Percentiles rank a stretch among this genome's conserved stretches.
These are phyloP conservation scores for Globisporangium iwayamae DNA, from an alignment of 352 stramenopile species.

Conservation along the genomic window DNA sequence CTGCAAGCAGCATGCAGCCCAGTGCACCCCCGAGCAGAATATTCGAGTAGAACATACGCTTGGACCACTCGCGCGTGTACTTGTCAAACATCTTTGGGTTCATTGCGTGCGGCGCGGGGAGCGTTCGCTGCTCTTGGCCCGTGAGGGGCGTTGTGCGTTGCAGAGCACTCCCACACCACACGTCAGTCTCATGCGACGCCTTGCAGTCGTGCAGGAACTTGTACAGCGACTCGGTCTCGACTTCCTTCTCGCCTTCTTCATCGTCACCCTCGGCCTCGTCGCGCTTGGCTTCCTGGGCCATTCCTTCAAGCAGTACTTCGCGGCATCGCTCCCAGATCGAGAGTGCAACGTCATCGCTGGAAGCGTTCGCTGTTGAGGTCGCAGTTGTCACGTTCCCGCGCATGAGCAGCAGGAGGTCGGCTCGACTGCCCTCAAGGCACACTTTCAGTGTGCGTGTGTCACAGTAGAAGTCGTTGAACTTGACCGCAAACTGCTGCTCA, in stretches of 20 bases:
- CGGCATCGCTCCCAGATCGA: neutral
- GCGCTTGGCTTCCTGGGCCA: neutral
- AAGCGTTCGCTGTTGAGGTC: neutral
- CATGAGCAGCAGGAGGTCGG: neutral
- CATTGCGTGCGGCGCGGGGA: neutral
- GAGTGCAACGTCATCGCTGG: neutral
- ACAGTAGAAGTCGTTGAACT: constrained; percentile 12
- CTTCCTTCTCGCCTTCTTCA: neutral
- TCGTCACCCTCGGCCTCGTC: neutral
- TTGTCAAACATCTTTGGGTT: neutral
- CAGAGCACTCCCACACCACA: neutral
- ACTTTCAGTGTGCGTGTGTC: constrained; percentile 2
- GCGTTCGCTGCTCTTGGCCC: neutral
- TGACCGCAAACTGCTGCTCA: constrained; percentile 2
- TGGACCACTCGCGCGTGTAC: constrained; percentile 3
- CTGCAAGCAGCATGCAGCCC: neutral
- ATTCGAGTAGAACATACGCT: neutral
- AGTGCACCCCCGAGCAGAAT: neutral
- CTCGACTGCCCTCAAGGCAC: neutral
- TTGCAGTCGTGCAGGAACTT: neutral
- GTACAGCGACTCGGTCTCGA: neutral
- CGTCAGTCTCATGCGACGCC: neutral
- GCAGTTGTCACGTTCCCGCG: neutral
- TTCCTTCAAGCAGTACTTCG: neutral
- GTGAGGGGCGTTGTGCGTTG: neutral